Conservation (phyloP, 345 rosid species). For the Pseudoturritis turrita region DNA sequence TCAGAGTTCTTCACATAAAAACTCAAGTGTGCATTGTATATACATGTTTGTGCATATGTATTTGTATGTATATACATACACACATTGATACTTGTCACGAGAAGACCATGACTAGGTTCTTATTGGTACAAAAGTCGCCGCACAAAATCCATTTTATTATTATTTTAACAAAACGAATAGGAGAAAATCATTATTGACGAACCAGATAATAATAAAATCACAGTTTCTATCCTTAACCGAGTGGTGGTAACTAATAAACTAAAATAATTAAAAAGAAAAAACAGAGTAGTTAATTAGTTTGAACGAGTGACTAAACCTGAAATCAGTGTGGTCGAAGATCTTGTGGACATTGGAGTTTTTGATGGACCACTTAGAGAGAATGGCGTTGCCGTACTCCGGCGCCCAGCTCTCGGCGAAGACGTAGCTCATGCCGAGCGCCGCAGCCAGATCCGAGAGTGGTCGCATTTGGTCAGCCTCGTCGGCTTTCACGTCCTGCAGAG, state of each 20-base stretch:
- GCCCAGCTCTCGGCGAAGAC: slow-evolving; percentile 99
- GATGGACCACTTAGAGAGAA: slow-evolving; percentile 88
- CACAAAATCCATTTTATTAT: neutral
- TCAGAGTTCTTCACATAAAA: neutral
- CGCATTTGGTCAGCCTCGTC: slow-evolving; percentile 89
- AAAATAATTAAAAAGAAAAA: neutral
- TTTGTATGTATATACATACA: neutral
- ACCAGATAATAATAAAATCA: neutral
- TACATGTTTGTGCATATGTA: neutral
- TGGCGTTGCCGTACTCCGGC: slow-evolving; percentile 95
- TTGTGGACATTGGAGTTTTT: slow-evolving; percentile 60
- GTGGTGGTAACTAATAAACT: neutral
- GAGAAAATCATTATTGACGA: neutral
- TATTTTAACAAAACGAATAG: neutral
- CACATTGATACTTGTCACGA: slow-evolving; percentile 4
- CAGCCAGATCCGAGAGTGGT: slow-evolving; percentile 91
- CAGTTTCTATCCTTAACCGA: neutral
- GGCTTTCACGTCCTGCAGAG: slow-evolving; percentile 92
- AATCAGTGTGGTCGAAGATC: slow-evolving; percentile 85
- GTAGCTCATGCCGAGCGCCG: slow-evolving; percentile 78
- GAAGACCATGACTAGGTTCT: slow-evolving; percentile 15
- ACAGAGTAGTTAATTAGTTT: neutral
- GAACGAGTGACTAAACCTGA: slow-evolving; percentile 43
- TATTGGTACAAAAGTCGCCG: slow-evolving; percentile 7
- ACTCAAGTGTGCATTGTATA: slow-evolving; percentile 6